phyloP scores from a whole-genome alignment of 257 asterid species.

The Solanum chiquidenum region DNA sequence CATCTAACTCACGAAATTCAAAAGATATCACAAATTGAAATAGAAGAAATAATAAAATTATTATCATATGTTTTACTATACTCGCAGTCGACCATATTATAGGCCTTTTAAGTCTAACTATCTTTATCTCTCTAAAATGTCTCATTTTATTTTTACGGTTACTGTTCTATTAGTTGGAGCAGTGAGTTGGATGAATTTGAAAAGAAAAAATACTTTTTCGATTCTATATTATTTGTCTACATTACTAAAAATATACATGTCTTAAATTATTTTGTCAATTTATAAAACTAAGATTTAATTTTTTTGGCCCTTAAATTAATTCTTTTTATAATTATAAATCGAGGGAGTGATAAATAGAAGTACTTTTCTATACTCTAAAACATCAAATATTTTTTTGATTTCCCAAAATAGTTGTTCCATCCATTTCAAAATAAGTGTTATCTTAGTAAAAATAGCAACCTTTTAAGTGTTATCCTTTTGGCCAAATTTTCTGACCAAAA shows the following conservation, averaged over 20 bases:
- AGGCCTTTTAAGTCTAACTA: not conserved
- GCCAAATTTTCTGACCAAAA: too few relatives aligned
- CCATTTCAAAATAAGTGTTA: not conserved
- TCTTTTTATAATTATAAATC: too few relatives aligned
- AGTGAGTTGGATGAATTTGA: not conserved
- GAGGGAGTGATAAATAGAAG: not conserved
- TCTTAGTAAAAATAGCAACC: rapidly evolving
- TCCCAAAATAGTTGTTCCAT: rapidly evolving
- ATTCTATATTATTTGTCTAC: too few relatives aligned
- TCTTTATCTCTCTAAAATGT: not conserved
- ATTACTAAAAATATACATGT: not conserved
- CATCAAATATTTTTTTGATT: not conserved
- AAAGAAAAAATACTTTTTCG: too few relatives aligned
- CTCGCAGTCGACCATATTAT: not conserved
- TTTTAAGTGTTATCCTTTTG: too few relatives aligned
- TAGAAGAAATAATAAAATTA: not conserved
- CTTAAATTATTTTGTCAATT: not conserved
- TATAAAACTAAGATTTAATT: not conserved
- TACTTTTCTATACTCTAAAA: not conserved
- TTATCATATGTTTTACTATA: not conserved
- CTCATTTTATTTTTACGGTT: not conserved
- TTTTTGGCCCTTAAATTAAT: too few relatives aligned
- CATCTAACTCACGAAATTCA: too few relatives aligned
- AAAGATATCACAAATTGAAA: too few relatives aligned
- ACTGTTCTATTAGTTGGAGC: not conserved